Conservation (phyloP, 2,329 filamentous ascomycete species). For the Herpotrichia juniperi region DNA sequence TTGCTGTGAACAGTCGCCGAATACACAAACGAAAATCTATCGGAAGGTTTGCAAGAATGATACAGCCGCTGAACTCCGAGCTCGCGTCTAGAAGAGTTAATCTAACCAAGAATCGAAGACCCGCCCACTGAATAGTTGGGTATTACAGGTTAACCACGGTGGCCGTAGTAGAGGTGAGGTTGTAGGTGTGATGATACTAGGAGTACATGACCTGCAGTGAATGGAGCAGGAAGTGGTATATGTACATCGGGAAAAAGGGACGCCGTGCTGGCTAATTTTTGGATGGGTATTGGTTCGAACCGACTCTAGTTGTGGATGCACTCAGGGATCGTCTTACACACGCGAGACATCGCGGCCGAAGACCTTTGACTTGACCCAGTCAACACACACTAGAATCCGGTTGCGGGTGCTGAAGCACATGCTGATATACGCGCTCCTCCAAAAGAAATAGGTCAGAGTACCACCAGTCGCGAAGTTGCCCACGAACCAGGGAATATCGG, state of each 20-base stretch:
- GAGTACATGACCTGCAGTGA: background rate
- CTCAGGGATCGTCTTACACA: conserved; percentile 57
- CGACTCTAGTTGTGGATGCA: background rate
- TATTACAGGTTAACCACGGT: conserved; percentile 3
- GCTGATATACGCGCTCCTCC: conserved; percentile 95
- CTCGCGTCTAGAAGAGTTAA: background rate
- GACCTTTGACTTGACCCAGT: conserved; percentile 96
- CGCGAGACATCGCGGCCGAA: conserved; percentile 95
- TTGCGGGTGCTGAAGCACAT: conserved; percentile 99
- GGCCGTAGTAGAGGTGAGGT: background rate
- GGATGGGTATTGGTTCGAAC: background rate
- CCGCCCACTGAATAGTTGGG: background rate
- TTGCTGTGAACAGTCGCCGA: background rate
- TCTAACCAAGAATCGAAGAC: background rate
- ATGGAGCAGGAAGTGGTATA: conserved; percentile 3
- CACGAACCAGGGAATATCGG: conserved; percentile 96
- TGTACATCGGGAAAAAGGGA: conserved; percentile 1
- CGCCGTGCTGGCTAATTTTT: background rate
- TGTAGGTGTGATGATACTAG: background rate
- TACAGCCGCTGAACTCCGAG: conserved; percentile 1
- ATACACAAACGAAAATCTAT: conserved; percentile 2
- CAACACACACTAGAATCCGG: conserved; percentile 86
- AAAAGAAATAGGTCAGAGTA: conserved; percentile 96
- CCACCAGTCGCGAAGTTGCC: conserved; percentile 95
- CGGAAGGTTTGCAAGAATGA: background rate